Conservation (phyloP, 257 asterid genomes). For the Leptodermis oblonga region DNA sequence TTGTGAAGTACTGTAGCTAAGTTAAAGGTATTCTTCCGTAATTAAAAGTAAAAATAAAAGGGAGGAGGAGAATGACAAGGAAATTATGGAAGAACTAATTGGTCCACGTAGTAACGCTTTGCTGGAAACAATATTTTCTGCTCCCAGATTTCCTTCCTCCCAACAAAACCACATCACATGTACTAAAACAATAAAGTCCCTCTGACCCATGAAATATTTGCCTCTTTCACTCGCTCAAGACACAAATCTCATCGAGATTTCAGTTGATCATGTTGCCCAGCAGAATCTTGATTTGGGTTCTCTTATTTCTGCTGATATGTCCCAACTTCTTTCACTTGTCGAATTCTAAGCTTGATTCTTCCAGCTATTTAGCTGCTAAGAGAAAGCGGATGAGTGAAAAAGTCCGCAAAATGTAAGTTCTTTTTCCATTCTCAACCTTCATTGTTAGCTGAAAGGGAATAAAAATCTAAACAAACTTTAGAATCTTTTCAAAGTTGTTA, state of each 20-base stretch:
- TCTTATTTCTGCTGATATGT: constrained; percentile 40
- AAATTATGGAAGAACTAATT: constrained; percentile 11
- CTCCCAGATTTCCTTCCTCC: not conserved
- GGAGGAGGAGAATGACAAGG: constrained; percentile 5
- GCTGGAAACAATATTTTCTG: constrained; percentile 5
- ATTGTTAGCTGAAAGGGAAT: not conserved
- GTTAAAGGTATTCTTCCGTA: no score
- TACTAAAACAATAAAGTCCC: not conserved
- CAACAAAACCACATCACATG: not conserved
- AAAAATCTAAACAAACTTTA: not conserved
- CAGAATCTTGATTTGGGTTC: constrained; percentile 45
- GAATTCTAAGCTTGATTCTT: constrained; percentile 35
- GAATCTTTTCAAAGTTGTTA: not conserved
- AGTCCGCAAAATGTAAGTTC: constrained; percentile 82
- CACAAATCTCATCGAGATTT: constrained; percentile 1
- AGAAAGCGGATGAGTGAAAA: constrained; percentile 83
- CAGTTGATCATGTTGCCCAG: constrained; percentile 34
- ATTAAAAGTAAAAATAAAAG: not conserved
- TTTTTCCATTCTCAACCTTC: not conserved
- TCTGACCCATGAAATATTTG: not conserved
- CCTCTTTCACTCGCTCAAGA: not conserved
- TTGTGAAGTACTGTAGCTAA: no score
- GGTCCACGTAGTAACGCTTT: constrained; percentile 18
- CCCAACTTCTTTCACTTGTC: constrained; percentile 33
- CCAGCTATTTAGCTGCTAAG: constrained; percentile 53